Base-by-base conservation (phyloP, 306 rosid genomes). In the Lagenaria siceraria region DNA sequence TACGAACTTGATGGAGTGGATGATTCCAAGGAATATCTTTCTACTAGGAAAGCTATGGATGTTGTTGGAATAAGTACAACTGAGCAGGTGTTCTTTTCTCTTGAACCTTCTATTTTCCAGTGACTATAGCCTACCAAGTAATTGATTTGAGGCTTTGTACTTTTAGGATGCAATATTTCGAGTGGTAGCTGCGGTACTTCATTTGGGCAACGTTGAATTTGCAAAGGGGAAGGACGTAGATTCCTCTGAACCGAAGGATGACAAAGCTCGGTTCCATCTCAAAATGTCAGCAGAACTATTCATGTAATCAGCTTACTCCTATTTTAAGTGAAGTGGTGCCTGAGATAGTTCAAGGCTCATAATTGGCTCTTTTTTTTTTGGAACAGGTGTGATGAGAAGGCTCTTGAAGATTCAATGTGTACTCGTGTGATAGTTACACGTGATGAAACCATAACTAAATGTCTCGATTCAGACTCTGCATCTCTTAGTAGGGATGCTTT, bases 401-500 rank as follows among this genome's bases (percentile, higher is more conserved):
- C 91, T 80, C 99, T 95, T 80, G 97, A 95, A 80, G 92, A 90
- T 82, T 90, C 99, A 73, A 82, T 95, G 79, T 92, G 97, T 87
- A 92, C 87, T 82, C 97, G 97, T 78, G 93, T 89, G 80, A 90
- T 95, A 81, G 91, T 88, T 84, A 95, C 99, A 31, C 93, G 97
- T 74, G 99, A 96, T 65, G 99, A 95, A 87, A 85, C 92, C 59
- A 95, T 95, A 79, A 90, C 90, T 82, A 95, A 84, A 82, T 82
- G 85, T 38, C 88, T 95, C 52, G 96, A 90, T 88, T 93, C 97
- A 46, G 76, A 52, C 36, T 27, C 89, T 51, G 99, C 99, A 29
- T 81, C 89, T 82, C 83, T 88, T 71, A 95, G 92, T 79, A 87
- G 98, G 84, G 98, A 93, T 79, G 92, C 97, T 31, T 81, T 93